Base-by-base conservation (phyloP, 176 grass and related monocot species). In the Hsuehochloa calcarea region DNA sequence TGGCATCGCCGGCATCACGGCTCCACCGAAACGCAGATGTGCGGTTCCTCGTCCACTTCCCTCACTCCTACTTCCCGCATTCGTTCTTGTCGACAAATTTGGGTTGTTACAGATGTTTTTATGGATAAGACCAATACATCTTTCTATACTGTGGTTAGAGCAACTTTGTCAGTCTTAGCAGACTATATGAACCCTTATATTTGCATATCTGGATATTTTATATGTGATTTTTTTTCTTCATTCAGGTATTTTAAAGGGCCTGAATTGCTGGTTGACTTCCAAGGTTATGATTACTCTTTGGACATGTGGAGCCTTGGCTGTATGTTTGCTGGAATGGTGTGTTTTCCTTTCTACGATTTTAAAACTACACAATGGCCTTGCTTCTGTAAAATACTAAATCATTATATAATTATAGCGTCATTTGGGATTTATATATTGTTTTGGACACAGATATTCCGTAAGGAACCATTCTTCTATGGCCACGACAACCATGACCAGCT, bases 221-320 rank as follows among this genome's bases (percentile, higher is more conserved):
- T 43, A 34, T 79, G 43, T 15, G 35, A 65, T 37, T 10, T 69
- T 20, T 43, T 77, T 63, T 74, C 70, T 82, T 58, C n/a, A 37
- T 78, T 64, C 72, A 94, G 92, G 83, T 94, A 94, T 61, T 94
- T 94, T 64, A 92, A 94, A 82, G 92, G 90, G 59, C 90, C 92
- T 34, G 92, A 94, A 81, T 83, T 94, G 64, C 87, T 94, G 37
- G 87, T 94, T 78, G 90, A 92, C 38, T 90, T 92, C 77, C 90
- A 90, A 87, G 84, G 87, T 83, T 94, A 94, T 43, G 90, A 94
- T 68, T 94, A 94, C 54, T 88, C 90, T 49, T 92, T 92, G 82
- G 92, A 94, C 52, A 91, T 94, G 92, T 94, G 92, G 87, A 94
- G 92, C 69, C 92, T 94, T 85, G 90, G 90, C 29, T 94, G 87